These are phyloP conservation scores for Perkinsus olseni DNA, from an alignment of 169 alveolate species.

Conservation along the genomic window DNA sequence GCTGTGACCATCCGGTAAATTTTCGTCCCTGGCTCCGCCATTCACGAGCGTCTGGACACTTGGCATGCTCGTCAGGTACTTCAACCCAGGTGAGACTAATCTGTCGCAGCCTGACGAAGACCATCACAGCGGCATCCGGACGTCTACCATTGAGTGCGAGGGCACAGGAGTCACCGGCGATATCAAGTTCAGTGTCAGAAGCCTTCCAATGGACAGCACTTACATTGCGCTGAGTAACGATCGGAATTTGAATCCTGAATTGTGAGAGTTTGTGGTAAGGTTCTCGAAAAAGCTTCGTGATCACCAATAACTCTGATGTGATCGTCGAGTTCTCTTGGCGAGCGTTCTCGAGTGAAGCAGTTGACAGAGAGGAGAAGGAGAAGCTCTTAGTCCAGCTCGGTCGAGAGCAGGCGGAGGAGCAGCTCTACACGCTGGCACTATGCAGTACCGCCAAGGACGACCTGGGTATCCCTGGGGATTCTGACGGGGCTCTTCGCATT, in stretches of 20 bases:
- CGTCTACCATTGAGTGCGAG: background rate
- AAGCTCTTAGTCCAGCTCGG: constrained; percentile 50
- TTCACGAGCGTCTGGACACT: too few relatives aligned
- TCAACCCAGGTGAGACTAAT: background rate
- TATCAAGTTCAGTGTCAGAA: constrained; percentile 42
- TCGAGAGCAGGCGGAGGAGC: constrained; percentile 79
- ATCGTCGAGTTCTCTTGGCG: constrained; percentile 82
- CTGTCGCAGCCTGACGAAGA: background rate
- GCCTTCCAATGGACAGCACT: constrained; percentile 45
- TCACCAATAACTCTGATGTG: constrained; percentile 73
- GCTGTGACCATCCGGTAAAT: background rate
- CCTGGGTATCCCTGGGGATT: constrained; percentile 62
- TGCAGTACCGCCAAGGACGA: constrained; percentile 63
- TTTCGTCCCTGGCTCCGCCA: too few relatives aligned
- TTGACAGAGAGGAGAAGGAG: constrained; percentile 33
- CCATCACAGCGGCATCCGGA: background rate
- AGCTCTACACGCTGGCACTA: constrained; percentile 60
- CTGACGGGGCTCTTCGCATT: constrained; percentile 60
- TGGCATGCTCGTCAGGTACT: too few relatives aligned
- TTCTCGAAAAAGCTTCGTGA: constrained; percentile 58
- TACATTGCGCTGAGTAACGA: constrained; percentile 63
- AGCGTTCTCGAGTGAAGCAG: constrained; percentile 69
- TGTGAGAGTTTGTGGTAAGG: background rate
- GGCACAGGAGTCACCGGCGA: background rate
- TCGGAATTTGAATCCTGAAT: background rate